Evolutionary conservation across 495 filamentous ascomycete species (phyloP).

Genomic region (Penicillium lividum): DNA sequence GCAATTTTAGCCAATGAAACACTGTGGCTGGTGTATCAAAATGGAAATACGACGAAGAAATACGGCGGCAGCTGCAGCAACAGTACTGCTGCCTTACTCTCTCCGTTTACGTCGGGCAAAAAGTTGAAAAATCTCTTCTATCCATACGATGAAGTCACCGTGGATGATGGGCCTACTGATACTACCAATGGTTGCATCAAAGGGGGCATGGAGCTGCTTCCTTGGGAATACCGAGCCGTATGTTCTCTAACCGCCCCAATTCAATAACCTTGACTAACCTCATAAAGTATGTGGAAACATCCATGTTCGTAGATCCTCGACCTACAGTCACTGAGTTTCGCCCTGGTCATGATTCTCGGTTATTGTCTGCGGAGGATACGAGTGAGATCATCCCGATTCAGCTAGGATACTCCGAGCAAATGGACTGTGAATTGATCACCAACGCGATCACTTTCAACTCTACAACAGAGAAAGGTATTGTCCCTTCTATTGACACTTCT

Average conservation of each 20-base stretch:
- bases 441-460: constrained; percentile 55
- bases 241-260: no score
- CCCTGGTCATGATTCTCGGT: constrained; percentile 63
- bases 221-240: constrained; percentile 60
- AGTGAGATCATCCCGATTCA: constrained; percentile 50
- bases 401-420: constrained; percentile 61
- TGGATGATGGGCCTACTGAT: constrained; percentile 40
- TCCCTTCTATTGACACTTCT: constrained; percentile 38
- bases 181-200: constrained; percentile 42
- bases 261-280: no score
- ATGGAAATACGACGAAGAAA: constrained; percentile 53
- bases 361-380: constrained; percentile 51
- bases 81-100: constrained; percentile 49
- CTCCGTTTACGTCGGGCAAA: constrained; percentile 57
- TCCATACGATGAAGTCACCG: constrained; percentile 57
- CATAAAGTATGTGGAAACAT: constrained; percentile 52
- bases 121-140: constrained; percentile 67
- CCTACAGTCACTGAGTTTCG: constrained; percentile 67
- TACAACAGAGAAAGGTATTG: constrained; percentile 43
- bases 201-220: constrained; percentile 51
- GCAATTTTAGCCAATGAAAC: constrained; percentile 50
- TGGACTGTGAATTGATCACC: constrained; percentile 61
- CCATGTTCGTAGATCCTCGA: constrained; percentile 49
- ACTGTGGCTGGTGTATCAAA: constrained; percentile 70
- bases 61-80: constrained; percentile 63